A percentile compares a stretch with the other conserved stretches of the same genome.
phyloP scores from a whole-genome alignment of 2,329 filamentous ascomycete species.

The Colletotrichum sp. region DNA sequence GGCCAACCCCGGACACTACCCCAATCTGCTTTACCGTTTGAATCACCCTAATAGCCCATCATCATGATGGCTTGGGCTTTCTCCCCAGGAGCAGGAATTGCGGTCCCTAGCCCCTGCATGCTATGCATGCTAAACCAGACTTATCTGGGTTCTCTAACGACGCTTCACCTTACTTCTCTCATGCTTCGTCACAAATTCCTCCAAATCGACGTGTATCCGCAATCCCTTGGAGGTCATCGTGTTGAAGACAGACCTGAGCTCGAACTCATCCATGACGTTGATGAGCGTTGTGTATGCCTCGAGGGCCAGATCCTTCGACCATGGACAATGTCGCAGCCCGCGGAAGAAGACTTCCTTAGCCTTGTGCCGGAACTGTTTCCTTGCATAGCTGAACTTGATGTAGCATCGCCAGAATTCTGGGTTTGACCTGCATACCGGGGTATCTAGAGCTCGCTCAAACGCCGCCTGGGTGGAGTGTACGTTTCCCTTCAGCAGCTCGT shows the following conservation, averaged over 20 bases:
- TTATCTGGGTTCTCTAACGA: not conserved
- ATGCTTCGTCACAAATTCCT: slow-evolving; percentile 48
- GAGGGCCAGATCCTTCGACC: slow-evolving; percentile 55
- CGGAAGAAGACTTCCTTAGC: slow-evolving; percentile 55
- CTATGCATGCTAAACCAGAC: not conserved
- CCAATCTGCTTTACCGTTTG: not conserved
- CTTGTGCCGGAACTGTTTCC: slow-evolving; percentile 41
- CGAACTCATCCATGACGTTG: slow-evolving; percentile 48
- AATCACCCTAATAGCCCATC: not conserved
- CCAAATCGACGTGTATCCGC: slow-evolving; percentile 56
- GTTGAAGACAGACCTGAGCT: slow-evolving; percentile 53
- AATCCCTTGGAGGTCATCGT: slow-evolving; percentile 55
- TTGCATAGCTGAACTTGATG: slow-evolving; percentile 48
- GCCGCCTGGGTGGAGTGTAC: slow-evolving; percentile 53
- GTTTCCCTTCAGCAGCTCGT: slow-evolving; percentile 55
- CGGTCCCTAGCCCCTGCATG: not conserved
- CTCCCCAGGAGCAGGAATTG: not conserved
- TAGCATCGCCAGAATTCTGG: slow-evolving; percentile 55
- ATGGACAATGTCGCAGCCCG: slow-evolving; percentile 52
- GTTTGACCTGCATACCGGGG: slow-evolving; percentile 42
- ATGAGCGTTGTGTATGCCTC: slow-evolving; percentile 54
- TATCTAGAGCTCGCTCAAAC: slow-evolving; percentile 56
- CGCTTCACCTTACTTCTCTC: slow-evolving; percentile 22
- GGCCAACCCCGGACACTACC: not conserved
- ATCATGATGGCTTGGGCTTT: not conserved